Evolutionary conservation across 352 stramenopile genomes (phyloP).

Genomic region (Thalassiosira exigua): DNA sequence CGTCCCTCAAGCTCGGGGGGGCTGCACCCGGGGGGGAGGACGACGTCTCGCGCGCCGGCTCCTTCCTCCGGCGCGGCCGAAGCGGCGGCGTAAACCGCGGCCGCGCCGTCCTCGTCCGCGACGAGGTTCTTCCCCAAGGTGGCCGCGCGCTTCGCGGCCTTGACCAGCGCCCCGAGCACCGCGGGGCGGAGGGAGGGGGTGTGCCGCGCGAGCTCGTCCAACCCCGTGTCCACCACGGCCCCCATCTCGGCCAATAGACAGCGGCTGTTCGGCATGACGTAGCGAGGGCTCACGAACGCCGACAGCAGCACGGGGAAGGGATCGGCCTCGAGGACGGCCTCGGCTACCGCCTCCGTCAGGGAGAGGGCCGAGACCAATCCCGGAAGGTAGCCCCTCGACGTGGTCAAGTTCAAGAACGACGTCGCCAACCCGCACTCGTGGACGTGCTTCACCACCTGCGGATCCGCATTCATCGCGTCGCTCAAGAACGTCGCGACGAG

Average conservation of each 20-base stretch:
- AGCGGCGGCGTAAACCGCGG: not conserved
- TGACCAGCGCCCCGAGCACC: constrained; percentile 89
- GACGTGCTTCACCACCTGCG: constrained; percentile 94
- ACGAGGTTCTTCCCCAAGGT: constrained; percentile 81
- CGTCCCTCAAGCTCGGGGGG: constrained; percentile 58
- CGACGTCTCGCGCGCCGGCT: constrained; percentile 41
- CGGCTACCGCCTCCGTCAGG: constrained; percentile 91
- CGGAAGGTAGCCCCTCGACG: constrained; percentile 88
- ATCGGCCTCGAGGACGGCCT: constrained; percentile 90
- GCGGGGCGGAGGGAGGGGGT: constrained; percentile 88
- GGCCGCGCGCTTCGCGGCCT: constrained; percentile 91
- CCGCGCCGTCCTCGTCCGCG: constrained; percentile 76
- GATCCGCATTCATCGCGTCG: constrained; percentile 97
- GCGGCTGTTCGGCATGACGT: constrained; percentile 88
- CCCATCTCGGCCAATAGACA: constrained; percentile 93
- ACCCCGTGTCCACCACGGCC: constrained; percentile 90
- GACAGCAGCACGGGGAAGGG: constrained; percentile 91
- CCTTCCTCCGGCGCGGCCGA: constrained; percentile 12
- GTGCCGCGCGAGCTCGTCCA: constrained; percentile 97
- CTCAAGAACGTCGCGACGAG: constrained; percentile 91
- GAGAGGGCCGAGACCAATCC: constrained; percentile 92
- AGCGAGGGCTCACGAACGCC: constrained; percentile 91
- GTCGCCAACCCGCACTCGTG: constrained; percentile 92
- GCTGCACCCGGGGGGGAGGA: constrained; percentile 5
- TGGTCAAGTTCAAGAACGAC: constrained; percentile 92